These are phyloP conservation scores for Ascochyta lentis DNA, from an alignment of 2,329 filamentous ascomycete genomes.

Conservation along the genomic window DNA sequence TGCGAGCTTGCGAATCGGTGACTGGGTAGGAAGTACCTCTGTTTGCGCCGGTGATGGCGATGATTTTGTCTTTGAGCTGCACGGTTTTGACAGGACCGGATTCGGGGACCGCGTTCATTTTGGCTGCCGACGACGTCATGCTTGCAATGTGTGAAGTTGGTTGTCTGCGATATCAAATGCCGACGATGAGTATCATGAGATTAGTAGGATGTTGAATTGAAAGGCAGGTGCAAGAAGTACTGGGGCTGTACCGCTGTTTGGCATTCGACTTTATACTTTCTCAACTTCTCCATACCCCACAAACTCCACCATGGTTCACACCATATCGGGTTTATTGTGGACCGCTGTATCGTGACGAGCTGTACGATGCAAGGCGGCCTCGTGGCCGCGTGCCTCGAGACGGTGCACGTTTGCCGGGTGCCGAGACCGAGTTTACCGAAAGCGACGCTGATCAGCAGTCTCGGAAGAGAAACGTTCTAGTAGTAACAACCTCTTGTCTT, in stretches of 20 bases:
- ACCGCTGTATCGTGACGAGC: slow-evolving; percentile 27
- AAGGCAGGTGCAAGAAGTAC: background rate
- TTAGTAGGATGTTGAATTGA: background rate
- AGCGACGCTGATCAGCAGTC: background rate
- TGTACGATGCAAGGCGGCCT: slow-evolving; percentile 19
- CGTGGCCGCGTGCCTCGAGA: slow-evolving; percentile 21
- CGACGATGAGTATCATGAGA: background rate
- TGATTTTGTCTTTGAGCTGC: slow-evolving; percentile 36
- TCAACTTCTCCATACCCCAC: background rate
- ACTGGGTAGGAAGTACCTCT: slow-evolving; percentile 22
- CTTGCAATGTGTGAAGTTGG: background rate
- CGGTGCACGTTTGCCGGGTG: slow-evolving; percentile 12
- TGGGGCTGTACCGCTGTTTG: background rate
- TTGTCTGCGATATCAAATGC: background rate
- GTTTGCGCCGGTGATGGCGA: slow-evolving; percentile 40
- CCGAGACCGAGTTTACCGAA: slow-evolving; percentile 10
- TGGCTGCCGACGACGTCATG: slow-evolving; percentile 25
- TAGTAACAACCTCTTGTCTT: background rate
- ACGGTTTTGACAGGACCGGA: slow-evolving; percentile 33
- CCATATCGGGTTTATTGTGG: slow-evolving; percentile 7
- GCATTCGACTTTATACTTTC: slow-evolving; percentile 7
- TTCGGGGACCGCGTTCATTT: slow-evolving; percentile 14
- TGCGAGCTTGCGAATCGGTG: background rate
- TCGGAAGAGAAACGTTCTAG: background rate
- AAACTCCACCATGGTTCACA: slow-evolving; percentile 4